Evolutionary conservation across 179 eudicot genomes (phyloP), one percentile per base, ranked within the genome.

Genomic region (Corrigiola litoralis): DNA sequence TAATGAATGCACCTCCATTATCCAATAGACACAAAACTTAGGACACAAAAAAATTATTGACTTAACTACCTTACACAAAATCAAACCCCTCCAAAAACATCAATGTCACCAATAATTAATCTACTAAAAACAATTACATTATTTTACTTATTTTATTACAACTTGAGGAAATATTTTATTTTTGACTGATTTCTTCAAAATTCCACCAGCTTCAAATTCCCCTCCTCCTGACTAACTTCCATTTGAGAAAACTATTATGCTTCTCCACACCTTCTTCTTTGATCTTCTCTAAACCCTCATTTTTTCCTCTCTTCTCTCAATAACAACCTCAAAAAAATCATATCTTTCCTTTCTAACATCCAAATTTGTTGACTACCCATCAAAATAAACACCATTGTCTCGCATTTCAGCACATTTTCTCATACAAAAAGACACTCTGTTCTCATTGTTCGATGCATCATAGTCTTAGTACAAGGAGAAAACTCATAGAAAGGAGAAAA

Each of bases 201-300:
- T 33, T 63, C 52, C 16, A 12, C 28, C 63, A 65, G 46, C 74
- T 65, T 40, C 56, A 75, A 69, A 71, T 33, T 18, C 45, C 66
- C 67, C 57, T 24, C 21, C 36, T 13, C 31, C n/a, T 20, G 37
- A 32, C 64, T 14, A 13, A 33, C 14, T 50, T 58, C 67, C 62
- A 58, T 74, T 69, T 74, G 70, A 68, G 73, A 69, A 51, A 50
- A 32, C 34, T 42, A 44, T 61, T 27, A 70, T 70, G 67, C 75
- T 69, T 75, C 75, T 75, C 79, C 75, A 69, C 61, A 20, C 2
- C 29, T 58, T 20, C 38, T 47, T 63, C 41, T 62, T 31, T 63
- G 1, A 38, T 52, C 20, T 12, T 48, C 32, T 62, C 37, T 29
- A 24, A 34, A 29, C 40, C 21, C 29, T 4, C 6, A 20, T 13